Evolutionary conservation across 192 early-diverging fungal genomes (phyloP).

Genomic region (Podila epicladia): DNA sequence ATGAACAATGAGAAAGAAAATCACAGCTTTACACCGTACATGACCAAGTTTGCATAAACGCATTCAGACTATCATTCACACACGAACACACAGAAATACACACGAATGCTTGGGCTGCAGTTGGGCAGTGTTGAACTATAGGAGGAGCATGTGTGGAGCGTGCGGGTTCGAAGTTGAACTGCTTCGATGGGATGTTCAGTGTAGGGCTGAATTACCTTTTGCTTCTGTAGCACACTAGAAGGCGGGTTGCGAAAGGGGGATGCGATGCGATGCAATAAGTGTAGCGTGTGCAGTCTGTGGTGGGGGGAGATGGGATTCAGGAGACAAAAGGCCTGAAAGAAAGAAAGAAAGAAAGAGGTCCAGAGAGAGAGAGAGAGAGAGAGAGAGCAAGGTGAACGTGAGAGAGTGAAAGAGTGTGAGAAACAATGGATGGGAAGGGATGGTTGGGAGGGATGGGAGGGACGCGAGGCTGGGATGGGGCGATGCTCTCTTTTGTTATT

Average conservation of each 20-base stretch:
- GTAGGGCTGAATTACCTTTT: no score
- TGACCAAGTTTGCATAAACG: no score
- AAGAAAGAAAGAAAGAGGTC: background rate
- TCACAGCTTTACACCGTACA: no score
- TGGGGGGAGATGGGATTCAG: conserved; percentile 1
- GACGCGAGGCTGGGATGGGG: background rate
- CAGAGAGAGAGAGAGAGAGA: background rate
- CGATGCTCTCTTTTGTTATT: background rate
- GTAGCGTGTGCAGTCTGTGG: background rate
- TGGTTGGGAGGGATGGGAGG: background rate
- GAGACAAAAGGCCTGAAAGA: background rate
- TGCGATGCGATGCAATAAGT: background rate
- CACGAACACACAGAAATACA: no score
- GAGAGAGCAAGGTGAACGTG: background rate
- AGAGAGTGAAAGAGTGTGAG: background rate
- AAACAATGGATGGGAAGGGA: conserved; percentile 1
- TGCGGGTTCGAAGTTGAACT: no score
- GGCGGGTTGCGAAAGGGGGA: background rate
- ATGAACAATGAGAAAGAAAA: no score
- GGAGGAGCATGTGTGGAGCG: no score
- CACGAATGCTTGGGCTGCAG: no score
- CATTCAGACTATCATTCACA: no score
- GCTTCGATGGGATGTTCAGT: no score
- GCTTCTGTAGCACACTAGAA: background rate
- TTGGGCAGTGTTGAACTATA: no score